Base-by-base conservation (phyloP, 2,329 filamentous ascomycete genomes). In the Thelonectria rubi region DNA sequence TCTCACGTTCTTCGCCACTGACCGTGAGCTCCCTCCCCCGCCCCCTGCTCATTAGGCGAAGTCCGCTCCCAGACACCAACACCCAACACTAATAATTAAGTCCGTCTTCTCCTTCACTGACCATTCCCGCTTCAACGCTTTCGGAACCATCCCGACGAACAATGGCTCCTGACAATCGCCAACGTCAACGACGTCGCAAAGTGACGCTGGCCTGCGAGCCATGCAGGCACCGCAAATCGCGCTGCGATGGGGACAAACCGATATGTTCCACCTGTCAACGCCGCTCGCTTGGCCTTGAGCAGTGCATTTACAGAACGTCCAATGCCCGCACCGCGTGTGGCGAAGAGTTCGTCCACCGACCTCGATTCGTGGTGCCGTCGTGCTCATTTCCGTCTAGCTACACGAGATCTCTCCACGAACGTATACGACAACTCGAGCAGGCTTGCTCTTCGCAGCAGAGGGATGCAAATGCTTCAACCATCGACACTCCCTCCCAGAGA, bases 211-310 rank as follows among this genome's bases (percentile, higher is more conserved):
- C 78, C 14, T 81, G 79, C 60, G 78, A 80, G 56, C 72, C 76
- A 3, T 81, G 79, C 55, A 72, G 78, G 26, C 74, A 77, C 53
- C 75, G 77, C 48, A 81, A 81, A 63, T 69, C 76, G 5, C 74
- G 77, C 1, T 81, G 79, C 55, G 78, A 81, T 63, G 78, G 79
- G 18, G 70, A 56, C n/a, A 80, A 80, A 64, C 80, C 79, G 21
- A 76, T 81, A 12, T 82, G 79, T 67, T 77, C 75, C n/a, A 75
- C 76, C 2, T 81, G 80, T 54, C 68, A 68, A 43, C 73, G 74
- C 12, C 74, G 78, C 12, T 72, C 70, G 2, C 69, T 76, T 24
- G 61, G 65, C 3, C 63, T 76, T 7, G 71, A 75, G 32, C 72
- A 69, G n/a, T 80, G 78, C 52, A 66, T 78, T 9, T 81, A 80